Conservation (phyloP, 73 alveolate species). For the Halteria grandinella region DNA sequence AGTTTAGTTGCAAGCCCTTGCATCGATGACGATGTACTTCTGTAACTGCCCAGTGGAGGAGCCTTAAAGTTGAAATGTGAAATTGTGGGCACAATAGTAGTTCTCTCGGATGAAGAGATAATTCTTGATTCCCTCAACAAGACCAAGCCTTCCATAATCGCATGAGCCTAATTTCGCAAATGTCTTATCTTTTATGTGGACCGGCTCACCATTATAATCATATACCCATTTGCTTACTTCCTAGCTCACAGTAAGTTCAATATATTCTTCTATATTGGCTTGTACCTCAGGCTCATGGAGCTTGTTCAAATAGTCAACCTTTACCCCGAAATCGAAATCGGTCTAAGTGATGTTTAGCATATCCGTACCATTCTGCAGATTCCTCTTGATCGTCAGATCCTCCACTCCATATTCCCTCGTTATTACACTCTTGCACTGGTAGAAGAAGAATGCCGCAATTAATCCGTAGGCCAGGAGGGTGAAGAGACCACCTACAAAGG, state of each 20-base stretch:
- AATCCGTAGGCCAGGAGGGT: not conserved
- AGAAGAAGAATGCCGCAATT: not conserved
- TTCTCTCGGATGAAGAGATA: conserved; percentile 1
- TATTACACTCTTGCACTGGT: not conserved
- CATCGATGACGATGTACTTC: not conserved
- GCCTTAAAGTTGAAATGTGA: conserved; percentile 11
- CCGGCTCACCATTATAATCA: not conserved
- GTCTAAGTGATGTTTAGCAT: not conserved
- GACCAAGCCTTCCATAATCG: conserved; percentile 29
- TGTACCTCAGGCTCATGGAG: conserved; percentile 5
- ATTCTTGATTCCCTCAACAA: conserved; percentile 4
- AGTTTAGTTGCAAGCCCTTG: conserved; percentile 3
- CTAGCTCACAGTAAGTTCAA: not conserved
- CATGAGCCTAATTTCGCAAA: not conserved
- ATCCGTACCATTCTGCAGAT: conserved; percentile 3
- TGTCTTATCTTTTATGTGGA: not conserved
- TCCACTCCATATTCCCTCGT: not conserved
- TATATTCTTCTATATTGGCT: conserved; percentile 33
- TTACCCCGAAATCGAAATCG: conserved; percentile 22
- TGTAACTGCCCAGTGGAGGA: not conserved
- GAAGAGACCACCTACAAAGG: conserved; percentile 31
- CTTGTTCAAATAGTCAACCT: conserved; percentile 2
- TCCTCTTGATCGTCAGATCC: not conserved
- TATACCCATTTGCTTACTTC: not conserved
- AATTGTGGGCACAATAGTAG: conserved; percentile 14